A percentile compares a stretch with the other conserved stretches of the same genome.
Conservation (phyloP, 73 alveolate species). For the Paramecium sexaurelia region DNA sequence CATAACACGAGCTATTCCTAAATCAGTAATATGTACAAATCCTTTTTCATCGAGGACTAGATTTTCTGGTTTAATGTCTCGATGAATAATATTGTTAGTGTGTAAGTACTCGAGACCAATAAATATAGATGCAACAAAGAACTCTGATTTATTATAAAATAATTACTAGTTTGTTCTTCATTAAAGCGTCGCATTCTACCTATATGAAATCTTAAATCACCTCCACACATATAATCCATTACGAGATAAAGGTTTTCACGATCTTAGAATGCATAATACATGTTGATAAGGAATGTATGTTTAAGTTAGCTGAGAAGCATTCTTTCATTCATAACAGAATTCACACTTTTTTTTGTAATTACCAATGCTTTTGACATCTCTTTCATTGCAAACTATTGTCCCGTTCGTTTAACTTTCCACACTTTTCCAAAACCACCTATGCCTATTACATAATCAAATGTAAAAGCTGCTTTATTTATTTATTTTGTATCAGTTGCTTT, state of each 20-base stretch:
- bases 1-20: conserved; percentile 80
- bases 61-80: conserved; percentile 90
- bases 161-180: conserved; percentile 89
- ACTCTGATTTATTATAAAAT: conserved; percentile 51
- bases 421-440: conserved; percentile 87
- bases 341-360: conserved; percentile 83
- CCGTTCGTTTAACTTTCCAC: conserved; percentile 78
- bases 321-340: conserved; percentile 93
- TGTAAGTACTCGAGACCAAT: conserved; percentile 78
- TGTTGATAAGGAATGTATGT: conserved; percentile 90
- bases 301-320: conserved; percentile 79
- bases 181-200: conserved; percentile 83
- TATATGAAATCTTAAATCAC: conserved; percentile 92
- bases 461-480: conserved; percentile 53
- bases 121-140: conserved; percentile 77
- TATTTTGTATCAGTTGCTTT: neutral
- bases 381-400: conserved; percentile 59
- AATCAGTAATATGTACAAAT: conserved; percentile 76
- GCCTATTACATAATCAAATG: conserved; percentile 74
- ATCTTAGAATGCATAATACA: conserved; percentile 94
- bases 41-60: conserved; percentile 81
- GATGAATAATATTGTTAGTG: conserved; percentile 73
- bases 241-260: conserved; percentile 88
- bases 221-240: conserved; percentile 92
- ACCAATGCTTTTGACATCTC: conserved; percentile 66